Conservation (phyloP, 208 protist species). For the Borovskyia barvae region DNA sequence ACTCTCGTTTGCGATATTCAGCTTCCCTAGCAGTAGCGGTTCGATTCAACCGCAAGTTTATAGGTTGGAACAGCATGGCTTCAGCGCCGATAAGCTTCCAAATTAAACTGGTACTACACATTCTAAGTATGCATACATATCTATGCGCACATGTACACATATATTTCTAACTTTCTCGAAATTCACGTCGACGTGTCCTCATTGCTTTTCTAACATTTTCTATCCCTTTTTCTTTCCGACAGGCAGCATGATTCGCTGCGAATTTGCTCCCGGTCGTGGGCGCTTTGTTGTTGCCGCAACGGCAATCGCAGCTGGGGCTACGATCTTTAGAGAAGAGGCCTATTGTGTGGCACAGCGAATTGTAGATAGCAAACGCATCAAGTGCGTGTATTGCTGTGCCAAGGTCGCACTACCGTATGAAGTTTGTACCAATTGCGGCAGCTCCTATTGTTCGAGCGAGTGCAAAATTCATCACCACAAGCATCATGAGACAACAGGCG, state of each 20-base stretch:
- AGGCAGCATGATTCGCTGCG: slow-evolving; percentile 15
- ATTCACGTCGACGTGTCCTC: no score
- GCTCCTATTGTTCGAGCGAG: slow-evolving; percentile 16
- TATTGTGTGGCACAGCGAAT: slow-evolving; percentile 23
- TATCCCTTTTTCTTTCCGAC: slow-evolving; percentile 9
- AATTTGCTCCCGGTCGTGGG: slow-evolving; percentile 9
- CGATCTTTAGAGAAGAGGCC: slow-evolving; percentile 33
- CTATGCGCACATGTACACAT: no score
- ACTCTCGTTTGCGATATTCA: no score
- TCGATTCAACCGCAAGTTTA: no score
- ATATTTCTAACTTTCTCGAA: no score
- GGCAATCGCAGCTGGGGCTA: slow-evolving; percentile 18
- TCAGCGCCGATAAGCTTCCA: no score
- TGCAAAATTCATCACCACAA: slow-evolving; percentile 12
- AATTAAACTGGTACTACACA: no score
- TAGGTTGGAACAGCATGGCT: no score
- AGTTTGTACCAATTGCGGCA: slow-evolving; percentile 13
- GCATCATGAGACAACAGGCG: slow-evolving; percentile 5
- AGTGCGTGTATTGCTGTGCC: slow-evolving; percentile 29
- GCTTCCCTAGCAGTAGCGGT: no score
- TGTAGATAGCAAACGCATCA: background rate
- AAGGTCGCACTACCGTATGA: background rate
- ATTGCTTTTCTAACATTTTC: slow-evolving; percentile 1
- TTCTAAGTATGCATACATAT: no score
- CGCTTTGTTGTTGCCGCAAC: slow-evolving; percentile 23